Conservation (phyloP, 108 stramenopile genomes). For the Cylindrotheca fusiformis region DNA sequence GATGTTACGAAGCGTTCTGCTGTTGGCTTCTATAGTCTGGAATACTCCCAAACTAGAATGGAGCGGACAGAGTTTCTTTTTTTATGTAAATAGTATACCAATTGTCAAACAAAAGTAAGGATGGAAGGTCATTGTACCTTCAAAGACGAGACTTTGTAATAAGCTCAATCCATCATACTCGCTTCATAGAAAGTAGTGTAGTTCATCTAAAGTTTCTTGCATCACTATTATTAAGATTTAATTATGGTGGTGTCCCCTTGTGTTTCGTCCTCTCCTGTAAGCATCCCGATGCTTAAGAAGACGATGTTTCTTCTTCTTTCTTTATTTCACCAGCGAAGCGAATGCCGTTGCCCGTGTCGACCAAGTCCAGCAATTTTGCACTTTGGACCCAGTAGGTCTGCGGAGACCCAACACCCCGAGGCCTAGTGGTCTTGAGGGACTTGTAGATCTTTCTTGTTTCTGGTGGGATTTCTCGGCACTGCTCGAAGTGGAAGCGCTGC, state of each 20-base stretch:
- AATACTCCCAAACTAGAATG: too few species aligned
- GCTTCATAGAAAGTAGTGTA: too few species aligned
- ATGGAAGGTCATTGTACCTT: too few species aligned
- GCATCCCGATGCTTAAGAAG: too few species aligned
- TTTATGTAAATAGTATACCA: too few species aligned
- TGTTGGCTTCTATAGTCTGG: too few species aligned
- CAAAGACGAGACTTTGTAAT: too few species aligned
- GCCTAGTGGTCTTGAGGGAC: conserved; percentile 81
- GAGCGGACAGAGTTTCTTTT: too few species aligned
- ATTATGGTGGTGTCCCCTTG: neutral
- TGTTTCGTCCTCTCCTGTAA: too few species aligned
- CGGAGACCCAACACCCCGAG: conserved; percentile 79
- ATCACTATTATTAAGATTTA: neutral
- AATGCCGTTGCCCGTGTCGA: conserved; percentile 75
- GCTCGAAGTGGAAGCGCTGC: conserved; percentile 90
- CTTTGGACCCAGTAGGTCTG: conserved; percentile 86
- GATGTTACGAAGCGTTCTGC: too few species aligned
- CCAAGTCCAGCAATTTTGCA: conserved; percentile 75
- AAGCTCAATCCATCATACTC: too few species aligned
- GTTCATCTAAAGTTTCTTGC: neutral
- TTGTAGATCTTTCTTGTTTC: conserved; percentile 69
- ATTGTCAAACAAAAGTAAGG: too few species aligned
- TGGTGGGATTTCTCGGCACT: conserved; percentile 72
- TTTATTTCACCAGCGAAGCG: conserved; percentile 41
- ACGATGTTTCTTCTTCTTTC: conserved; percentile 14